Evolutionary conservation across 306 rosid species (phyloP), one percentile per base, ranked within the genome.

Genomic region (Acacia confusa): DNA sequence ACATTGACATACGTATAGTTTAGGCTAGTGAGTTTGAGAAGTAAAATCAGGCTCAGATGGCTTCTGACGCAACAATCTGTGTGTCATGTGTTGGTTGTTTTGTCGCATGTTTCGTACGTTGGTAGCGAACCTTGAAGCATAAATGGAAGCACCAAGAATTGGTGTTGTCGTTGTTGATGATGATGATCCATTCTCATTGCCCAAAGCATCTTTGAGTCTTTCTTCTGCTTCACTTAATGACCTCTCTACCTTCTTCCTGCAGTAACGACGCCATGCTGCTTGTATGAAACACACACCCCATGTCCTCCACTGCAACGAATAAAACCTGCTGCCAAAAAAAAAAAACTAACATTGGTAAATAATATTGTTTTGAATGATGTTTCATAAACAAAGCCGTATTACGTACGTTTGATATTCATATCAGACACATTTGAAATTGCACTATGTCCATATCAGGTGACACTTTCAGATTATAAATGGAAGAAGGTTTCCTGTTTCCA

Each of bases 281-380:
- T 94, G 98, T 82, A 94, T 87, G 80, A 80, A 87, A 67, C 88
- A 81, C 70, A 91, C 87, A 13, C 70, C 97, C 98, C 95, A 92
- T 65, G 89, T 88, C 73, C 63, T 92, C 97, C 97, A 94, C 76
- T 89, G 95, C 76, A 74, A 52, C 32, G 98, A 86, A 64, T 74
- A 83, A 79, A 86, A 86, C 81, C 89, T 86, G 48, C 17, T 38
- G n/a, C n/a, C n/a, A n/a, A 44, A 58, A 44, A 44, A 72, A 36
- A 20, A 52, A 50, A 4, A 52, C 0, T 0, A 48, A 20, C 70
- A 67, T 70, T 48, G 48, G 7, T 58, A 47, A 76, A 50, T 55
- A 19, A 75, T 28, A 16, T 40, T 67, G 44, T 17, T 48, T 15
- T 57, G 12, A 9, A 30, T 27, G 2, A 60, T 60, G 28, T 25